A percentile compares a stretch with the other conserved stretches of the same genome.
Conservation (phyloP, 345 rosid species). For the Linum lewisii region DNA sequence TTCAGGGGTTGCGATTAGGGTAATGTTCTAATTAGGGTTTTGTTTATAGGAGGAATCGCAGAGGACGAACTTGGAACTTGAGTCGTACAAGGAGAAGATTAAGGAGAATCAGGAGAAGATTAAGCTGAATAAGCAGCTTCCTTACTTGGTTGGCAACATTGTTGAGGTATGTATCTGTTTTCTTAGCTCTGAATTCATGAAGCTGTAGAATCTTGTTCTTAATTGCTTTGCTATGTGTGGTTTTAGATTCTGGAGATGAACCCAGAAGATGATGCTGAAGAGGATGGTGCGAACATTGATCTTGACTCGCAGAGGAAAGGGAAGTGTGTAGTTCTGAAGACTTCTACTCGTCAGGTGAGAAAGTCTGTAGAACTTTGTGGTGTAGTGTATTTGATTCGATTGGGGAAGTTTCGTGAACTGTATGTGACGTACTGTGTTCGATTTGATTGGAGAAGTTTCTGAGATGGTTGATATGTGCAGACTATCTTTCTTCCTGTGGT, state of each 20-base stretch:
- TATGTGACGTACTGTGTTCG: no score
- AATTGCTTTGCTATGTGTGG: not conserved
- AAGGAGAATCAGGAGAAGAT: conserved; percentile 99
- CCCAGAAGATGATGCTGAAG: conserved; percentile 98
- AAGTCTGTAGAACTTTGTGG: not conserved
- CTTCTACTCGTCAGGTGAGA: conserved; percentile 91
- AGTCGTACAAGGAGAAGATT: conserved; percentile 86
- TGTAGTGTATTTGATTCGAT: not conserved
- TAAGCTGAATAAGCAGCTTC: conserved; percentile 95
- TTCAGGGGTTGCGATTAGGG: not conserved
- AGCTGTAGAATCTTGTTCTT: not conserved
- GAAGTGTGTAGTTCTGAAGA: conserved; percentile 93
- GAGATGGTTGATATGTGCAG: conserved; percentile 27
- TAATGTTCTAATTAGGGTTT: not conserved
- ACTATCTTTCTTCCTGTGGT: conserved; percentile 96
- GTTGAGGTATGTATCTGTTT: conserved; percentile 53
- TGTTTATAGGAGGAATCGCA: conserved; percentile 64
- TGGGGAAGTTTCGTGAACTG: no score
- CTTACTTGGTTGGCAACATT: conserved; percentile 96
- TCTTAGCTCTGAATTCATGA: no score
- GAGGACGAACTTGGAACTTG: conserved; percentile 71
- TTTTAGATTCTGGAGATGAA: conserved; percentile 88
- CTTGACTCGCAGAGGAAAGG: conserved; percentile 99
- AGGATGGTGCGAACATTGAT: conserved; percentile 98
- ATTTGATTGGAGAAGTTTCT: not conserved